Conservation (phyloP, 768 basidiomycete genomes). For the Rhizopogon sp. region DNA sequence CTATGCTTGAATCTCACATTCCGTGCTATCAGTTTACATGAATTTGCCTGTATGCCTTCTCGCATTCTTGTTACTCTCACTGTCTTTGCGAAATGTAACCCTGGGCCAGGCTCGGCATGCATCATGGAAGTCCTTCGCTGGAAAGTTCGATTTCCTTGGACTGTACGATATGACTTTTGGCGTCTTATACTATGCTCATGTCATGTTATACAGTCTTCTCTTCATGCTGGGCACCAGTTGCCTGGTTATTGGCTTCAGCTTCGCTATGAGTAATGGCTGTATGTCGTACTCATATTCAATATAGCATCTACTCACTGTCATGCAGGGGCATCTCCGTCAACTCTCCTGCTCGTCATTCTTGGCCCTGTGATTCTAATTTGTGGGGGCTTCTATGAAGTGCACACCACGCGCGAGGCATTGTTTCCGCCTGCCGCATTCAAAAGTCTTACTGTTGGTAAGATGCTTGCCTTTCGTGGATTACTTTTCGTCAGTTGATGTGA, state of each 20-base stretch:
- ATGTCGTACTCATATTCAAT: constrained; percentile 25
- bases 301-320: constrained; percentile 8
- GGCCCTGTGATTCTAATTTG: constrained; percentile 51
- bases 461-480: constrained; percentile 5
- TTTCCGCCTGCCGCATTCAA: constrained; percentile 65
- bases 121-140: constrained; percentile 51
- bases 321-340: constrained; percentile 60
- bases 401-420: constrained; percentile 63
- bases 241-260: constrained; percentile 77
- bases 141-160: constrained; percentile 72
- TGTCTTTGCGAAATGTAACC: constrained; percentile 57
- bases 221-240: constrained; percentile 74
- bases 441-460: constrained; percentile 54
- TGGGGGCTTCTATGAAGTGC: constrained; percentile 65
- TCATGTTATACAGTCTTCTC: constrained; percentile 42
- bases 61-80: constrained; percentile 49
- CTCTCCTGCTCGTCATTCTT: constrained; percentile 51
- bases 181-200: constrained; percentile 13
- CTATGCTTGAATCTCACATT: constrained; percentile 13
- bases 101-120: constrained; percentile 40
- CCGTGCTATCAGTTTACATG: constrained; percentile 57
- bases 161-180: constrained; percentile 45
- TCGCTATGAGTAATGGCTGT: constrained; percentile 68
- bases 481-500: constrained; percentile 5
- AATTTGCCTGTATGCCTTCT: constrained; percentile 72